These are phyloP conservation scores for Nitzschia sp. DNA, from an alignment of 108 stramenopile genomes.

Conservation along the genomic window DNA sequence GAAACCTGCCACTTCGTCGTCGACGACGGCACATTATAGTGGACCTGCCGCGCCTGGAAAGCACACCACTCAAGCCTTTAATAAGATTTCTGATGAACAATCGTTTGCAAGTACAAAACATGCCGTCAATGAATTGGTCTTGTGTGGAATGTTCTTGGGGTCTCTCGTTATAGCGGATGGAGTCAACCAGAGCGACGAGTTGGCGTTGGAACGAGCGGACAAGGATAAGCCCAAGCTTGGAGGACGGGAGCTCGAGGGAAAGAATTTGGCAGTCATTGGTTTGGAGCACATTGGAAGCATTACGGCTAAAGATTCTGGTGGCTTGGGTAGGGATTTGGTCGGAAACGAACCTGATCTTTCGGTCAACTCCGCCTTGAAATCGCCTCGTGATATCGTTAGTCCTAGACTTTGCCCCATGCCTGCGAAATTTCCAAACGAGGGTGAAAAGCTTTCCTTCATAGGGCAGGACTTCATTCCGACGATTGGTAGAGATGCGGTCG, in stretches of 20 bases:
- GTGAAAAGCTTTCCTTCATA: too few species aligned
- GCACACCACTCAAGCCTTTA: slow-evolving; percentile 64
- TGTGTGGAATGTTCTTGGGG: slow-evolving; percentile 69
- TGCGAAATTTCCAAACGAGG: too few species aligned
- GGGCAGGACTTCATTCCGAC: too few species aligned
- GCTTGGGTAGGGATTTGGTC: slow-evolving; percentile 69
- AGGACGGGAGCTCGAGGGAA: slow-evolving; percentile 80
- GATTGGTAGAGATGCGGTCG: too few species aligned
- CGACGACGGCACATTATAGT: background rate
- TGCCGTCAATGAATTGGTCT: slow-evolving; percentile 80
- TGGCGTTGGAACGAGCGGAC: slow-evolving; percentile 65
- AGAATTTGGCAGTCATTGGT: slow-evolving; percentile 84
- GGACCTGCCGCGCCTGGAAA: slow-evolving; percentile 35
- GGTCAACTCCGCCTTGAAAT: slow-evolving; percentile 61
- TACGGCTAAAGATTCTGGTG: slow-evolving; percentile 65
- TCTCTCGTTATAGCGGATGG: slow-evolving; percentile 69
- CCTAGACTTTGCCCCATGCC: too few species aligned
- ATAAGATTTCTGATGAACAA: slow-evolving; percentile 58
- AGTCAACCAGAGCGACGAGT: slow-evolving; percentile 59
- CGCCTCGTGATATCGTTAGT: slow-evolving; percentile 62
- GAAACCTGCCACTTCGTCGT: background rate
- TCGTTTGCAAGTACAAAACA: background rate
- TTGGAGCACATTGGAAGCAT: slow-evolving; percentile 82
- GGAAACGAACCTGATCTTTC: slow-evolving; percentile 82
- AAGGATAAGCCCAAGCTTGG: slow-evolving; percentile 81